A percentile compares a stretch with the other conserved stretches of the same genome.
Evolutionary conservation across 176 grass and related monocot genomes (phyloP).

Genomic region (Cymbopogon citratus): DNA sequence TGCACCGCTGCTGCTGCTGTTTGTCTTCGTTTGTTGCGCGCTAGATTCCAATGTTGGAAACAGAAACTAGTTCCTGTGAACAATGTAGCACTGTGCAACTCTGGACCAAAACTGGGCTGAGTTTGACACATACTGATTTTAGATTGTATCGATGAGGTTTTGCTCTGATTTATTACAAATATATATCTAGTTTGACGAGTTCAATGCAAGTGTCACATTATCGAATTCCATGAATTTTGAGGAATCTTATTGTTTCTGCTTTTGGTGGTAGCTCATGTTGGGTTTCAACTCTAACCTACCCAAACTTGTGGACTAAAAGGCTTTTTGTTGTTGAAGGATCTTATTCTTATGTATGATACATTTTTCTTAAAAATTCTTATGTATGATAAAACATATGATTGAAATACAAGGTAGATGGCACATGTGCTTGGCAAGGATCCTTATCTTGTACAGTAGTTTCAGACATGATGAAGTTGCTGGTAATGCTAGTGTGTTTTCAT

Average conservation of each 20-base stretch:
- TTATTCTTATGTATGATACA: background rate
- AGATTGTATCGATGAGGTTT: background rate
- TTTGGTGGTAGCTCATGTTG: background rate
- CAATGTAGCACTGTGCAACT: background rate
- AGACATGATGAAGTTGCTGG: background rate
- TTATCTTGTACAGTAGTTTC: background rate
- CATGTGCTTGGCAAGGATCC: background rate
- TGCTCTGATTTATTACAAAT: background rate
- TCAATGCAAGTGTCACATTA: background rate
- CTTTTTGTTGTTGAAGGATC: background rate
- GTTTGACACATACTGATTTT: background rate
- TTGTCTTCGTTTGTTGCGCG: background rate
- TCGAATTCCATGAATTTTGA: background rate
- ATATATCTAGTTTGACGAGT: background rate
- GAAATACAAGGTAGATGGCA: background rate
- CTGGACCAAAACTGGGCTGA: background rate
- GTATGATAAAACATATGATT: background rate
- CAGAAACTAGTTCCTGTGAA: background rate
- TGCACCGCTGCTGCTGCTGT: background rate
- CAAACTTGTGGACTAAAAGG: no score
- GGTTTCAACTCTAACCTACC: background rate
- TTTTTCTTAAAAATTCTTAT: background rate
- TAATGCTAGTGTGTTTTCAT: background rate
- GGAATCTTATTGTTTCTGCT: background rate
- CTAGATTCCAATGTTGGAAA: constrained; percentile 14